These are phyloP conservation scores for Candida dubliniensis DNA, from an alignment of 1,139 yeast genomes.

Conservation along the genomic window DNA sequence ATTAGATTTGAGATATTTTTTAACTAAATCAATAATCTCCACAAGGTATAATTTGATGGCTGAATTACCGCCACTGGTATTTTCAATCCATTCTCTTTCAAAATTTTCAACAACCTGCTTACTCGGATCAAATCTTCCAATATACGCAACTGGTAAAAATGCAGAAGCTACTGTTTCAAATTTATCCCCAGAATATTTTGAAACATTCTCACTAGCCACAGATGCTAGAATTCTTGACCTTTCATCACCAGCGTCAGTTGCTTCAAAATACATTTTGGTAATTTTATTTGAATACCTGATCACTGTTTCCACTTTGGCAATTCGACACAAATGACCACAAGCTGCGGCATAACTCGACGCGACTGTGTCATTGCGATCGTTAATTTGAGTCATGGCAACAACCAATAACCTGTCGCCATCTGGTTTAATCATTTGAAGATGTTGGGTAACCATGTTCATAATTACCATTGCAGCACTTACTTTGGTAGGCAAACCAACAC, in stretches of 20 bases:
- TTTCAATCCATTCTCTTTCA: slow-evolving; percentile 75
- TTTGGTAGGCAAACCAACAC: slow-evolving; percentile 90
- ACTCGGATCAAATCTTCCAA: slow-evolving; percentile 71
- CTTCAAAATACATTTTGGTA: slow-evolving; percentile 59
- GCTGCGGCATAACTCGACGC: slow-evolving; percentile 77
- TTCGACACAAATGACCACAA: slow-evolving; percentile 74
- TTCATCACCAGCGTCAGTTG: slow-evolving; percentile 50
- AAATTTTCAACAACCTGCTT: slow-evolving; percentile 49
- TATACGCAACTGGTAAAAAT: slow-evolving; percentile 74
- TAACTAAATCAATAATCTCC: slow-evolving; percentile 64
- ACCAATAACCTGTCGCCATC: slow-evolving; percentile 64
- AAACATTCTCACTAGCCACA: slow-evolving; percentile 63
- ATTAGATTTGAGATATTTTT: slow-evolving; percentile 52
- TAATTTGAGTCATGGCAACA: slow-evolving; percentile 58
- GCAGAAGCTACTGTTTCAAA: slow-evolving; percentile 64
- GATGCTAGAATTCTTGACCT: slow-evolving; percentile 56
- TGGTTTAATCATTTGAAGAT: slow-evolving; percentile 54
- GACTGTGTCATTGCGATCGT: slow-evolving; percentile 71
- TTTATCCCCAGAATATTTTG: slow-evolving; percentile 69
- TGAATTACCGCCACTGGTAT: slow-evolving; percentile 69
- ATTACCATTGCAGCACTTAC: slow-evolving; percentile 82
- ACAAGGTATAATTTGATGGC: slow-evolving; percentile 67
- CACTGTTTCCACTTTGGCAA: slow-evolving; percentile 56
- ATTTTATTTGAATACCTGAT: slow-evolving; percentile 55
- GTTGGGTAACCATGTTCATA: slow-evolving; percentile 61